Base-by-base conservation (phyloP, 768 basidiomycete species). In the Tulasnella sp. region DNA sequence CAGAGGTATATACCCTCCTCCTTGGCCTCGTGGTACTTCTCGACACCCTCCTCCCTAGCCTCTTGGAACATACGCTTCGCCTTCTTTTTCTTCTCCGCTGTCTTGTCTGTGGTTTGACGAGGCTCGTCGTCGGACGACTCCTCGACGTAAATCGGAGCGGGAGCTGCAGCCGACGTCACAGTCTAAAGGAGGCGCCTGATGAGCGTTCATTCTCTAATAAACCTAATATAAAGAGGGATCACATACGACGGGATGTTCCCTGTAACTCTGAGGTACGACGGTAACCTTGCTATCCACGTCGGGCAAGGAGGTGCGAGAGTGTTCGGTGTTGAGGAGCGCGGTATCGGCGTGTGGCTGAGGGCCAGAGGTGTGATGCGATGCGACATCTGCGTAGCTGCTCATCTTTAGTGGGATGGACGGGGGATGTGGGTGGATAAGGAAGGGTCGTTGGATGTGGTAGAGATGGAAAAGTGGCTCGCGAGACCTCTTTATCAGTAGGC, bases 331-430 rank as follows among this genome's bases (percentile, higher is more conserved):
- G 61, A 85, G 74, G 21, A 89, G 75, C 30, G 75, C 77, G 3
- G 77, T 80, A 67, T 88, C 82, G 49, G 88, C 77, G 42, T 77
- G 78, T 11, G 87, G 84, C 76, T 84, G 80, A 3, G 69, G 67
- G 4, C 80, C 75, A 13, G 77, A 77, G 5, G 75, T 76, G 71
- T 87, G 81, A 63, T 78, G 73, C 26, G 79, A 78, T 61, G 82
- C 79, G 67, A 84, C 79, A 30, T 78, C 73, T 23, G 86, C 86
- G 79, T 86, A 88, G 59, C 85, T 48, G 7, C 5, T 27, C 45
- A 7, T 48, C 19, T 27, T 27, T 21, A n/a, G 26, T 27, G 41
- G 41, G 5, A 27, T 38, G 7, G 34, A 15, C 15, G n/a, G n/a
- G n/a, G n/a, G n/a, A n/a, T n/a, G n/a, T 38, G 34, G 34, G 34